phyloP scores from a whole-genome alignment of 2,329 filamentous ascomycete species.

The Ophiosphaerella korrae region DNA sequence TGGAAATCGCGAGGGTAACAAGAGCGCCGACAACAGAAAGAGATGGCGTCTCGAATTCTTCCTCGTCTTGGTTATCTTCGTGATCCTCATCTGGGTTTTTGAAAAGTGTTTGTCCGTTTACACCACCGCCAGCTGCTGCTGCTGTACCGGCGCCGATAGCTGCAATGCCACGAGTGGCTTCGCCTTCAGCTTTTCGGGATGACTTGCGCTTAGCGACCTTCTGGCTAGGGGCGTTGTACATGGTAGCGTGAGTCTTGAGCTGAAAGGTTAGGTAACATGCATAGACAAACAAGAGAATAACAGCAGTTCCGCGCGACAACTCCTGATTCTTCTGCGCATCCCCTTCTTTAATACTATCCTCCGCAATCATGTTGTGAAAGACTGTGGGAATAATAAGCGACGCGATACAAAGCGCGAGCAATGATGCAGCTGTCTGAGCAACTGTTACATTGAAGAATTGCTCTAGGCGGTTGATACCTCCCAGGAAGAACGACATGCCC shows the following conservation, averaged over 20 bases:
- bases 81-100: constrained; percentile 44
- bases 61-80: constrained; percentile 57
- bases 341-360: constrained; percentile 21
- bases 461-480: constrained; percentile 75
- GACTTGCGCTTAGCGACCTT: constrained; percentile 69
- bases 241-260: constrained; percentile 78
- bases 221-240: constrained; percentile 80
- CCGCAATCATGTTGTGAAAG: constrained; percentile 57
- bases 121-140: constrained; percentile 56
- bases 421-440: constrained; percentile 83
- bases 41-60: constrained; percentile 77
- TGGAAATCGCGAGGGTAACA: constrained; percentile 71
- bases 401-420: constrained; percentile 78
- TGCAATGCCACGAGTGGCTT: constrained; percentile 56
- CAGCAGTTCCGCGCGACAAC: constrained; percentile 70
- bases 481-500: constrained; percentile 92
- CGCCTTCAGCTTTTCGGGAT: constrained; percentile 56
- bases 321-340: constrained; percentile 40
- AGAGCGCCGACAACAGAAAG: constrained; percentile 75
- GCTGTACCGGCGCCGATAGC: constrained; percentile 59
- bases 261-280: constrained; percentile 87
- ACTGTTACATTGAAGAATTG: constrained; percentile 93
- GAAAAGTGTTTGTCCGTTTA: constrained; percentile 55
- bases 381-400: constrained; percentile 89
- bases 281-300: constrained; percentile 86